Evolutionary conservation across 2,329 filamentous ascomycete species (phyloP), one percentile per base, ranked within the genome.

Genomic region (Pseudocercospora fijiensis): DNA sequence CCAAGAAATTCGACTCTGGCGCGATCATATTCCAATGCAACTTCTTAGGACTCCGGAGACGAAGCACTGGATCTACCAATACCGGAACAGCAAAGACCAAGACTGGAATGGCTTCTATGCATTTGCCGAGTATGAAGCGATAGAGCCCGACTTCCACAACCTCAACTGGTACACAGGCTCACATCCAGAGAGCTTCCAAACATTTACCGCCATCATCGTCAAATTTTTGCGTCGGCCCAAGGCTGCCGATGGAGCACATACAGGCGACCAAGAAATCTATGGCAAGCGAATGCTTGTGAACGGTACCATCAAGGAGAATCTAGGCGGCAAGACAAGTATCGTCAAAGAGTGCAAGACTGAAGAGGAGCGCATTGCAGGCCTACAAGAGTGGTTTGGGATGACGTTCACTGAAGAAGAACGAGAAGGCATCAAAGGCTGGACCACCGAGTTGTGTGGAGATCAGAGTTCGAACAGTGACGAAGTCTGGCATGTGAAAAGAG

Each of bases 101-200:
- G 78, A 79, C 2, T 92, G 88, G 85, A 79, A 82, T 33, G 78
- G 83, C 1, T 84, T 81, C 62, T 91, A 90, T 73, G 84, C 82
- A 61, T 92, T 91, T 73, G 81, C 82, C 1, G 85, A 89, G 18
- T 76, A 83, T 13, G 87, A 90, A 74, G 90, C 88, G 72, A 73
- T 85, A 27, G 81, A 80, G 3, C 73, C 77, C 24, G 88, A 90
- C 73, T 90, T 86, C 70, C 79, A 79, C 18, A 77, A 88, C 1
- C 78, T 88, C 78, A 90, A 86, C 74, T 84, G 79, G 69, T 83
- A 72, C 47, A 85, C 83, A 1, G 85, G 83, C 66, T 79, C 79
- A 41, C 60, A 58, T 37, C 66, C 65, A n/a, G 72, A 75, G 27
- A 84, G 79, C 62, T 84, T 81, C 70, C 88, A 89, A 73, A 83